Percentiles rank a stretch among this genome's conserved stretches.
phyloP scores from a whole-genome alignment of 208 protist species.

The Naegleria fowleri region DNA sequence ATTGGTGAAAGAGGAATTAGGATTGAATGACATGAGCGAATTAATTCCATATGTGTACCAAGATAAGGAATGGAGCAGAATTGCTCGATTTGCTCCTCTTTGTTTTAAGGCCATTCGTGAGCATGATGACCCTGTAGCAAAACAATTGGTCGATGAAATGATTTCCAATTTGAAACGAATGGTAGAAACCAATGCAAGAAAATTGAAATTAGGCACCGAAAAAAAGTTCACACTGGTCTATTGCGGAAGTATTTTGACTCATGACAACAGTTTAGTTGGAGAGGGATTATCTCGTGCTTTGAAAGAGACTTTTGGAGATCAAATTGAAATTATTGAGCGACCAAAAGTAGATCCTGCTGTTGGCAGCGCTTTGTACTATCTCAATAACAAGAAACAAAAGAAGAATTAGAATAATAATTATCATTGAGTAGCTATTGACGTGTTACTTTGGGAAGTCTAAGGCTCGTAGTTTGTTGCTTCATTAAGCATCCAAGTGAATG shows the following conservation, averaged over 20 bases:
- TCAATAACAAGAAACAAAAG: neutral
- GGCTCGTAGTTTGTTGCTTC: no score
- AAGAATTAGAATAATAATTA: neutral
- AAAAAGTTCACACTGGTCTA: conserved; percentile 11
- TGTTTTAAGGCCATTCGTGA: neutral
- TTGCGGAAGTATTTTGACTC: neutral
- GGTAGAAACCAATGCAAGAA: neutral
- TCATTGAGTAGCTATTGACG: neutral
- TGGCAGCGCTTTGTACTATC: neutral
- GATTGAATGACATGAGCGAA: neutral
- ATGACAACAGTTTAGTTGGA: neutral
- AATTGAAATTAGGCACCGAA: neutral
- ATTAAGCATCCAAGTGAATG: no score
- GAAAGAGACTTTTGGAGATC: neutral
- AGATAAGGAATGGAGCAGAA: neutral
- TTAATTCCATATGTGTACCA: neutral
- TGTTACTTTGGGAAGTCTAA: no score
- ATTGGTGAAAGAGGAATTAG: neutral
- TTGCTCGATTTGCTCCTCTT: conserved; percentile 14
- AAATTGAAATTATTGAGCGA: neutral
- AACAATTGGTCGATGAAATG: neutral
- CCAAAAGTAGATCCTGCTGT: neutral
- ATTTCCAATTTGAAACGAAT: neutral
- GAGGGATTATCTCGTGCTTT: neutral
- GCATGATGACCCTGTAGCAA: neutral